Conservation (phyloP, 352 stramenopile species). For the Phytophthora fragariaefolia region DNA sequence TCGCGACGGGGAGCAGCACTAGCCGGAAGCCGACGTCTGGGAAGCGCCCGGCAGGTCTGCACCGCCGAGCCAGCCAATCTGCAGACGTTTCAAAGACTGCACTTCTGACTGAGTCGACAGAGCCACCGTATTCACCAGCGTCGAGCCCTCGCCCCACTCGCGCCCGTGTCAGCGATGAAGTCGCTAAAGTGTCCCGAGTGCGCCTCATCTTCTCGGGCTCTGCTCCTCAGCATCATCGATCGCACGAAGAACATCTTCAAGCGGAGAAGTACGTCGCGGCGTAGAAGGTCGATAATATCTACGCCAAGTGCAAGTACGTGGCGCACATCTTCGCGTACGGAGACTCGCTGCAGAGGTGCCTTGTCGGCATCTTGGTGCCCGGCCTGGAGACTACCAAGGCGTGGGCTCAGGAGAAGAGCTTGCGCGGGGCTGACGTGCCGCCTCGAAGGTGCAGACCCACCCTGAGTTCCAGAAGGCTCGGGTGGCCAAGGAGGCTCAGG, state of each 20-base stretch:
- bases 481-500: slow-evolving; percentile 54
- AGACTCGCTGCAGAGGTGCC: slow-evolving; percentile 92
- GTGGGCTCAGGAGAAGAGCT: slow-evolving; percentile 65
- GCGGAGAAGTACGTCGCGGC: slow-evolving; percentile 96
- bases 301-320: slow-evolving; percentile 90
- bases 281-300: slow-evolving; percentile 97
- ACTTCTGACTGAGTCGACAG: neutral
- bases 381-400: slow-evolving; percentile 87
- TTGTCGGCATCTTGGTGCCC: slow-evolving; percentile 94
- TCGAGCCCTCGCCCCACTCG: neutral
- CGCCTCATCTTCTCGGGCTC: no score
- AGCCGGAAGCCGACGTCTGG: neutral
- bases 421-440: slow-evolving; percentile 38
- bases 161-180: neutral
- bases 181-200: no score
- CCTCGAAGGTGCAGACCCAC: slow-evolving; percentile 71
- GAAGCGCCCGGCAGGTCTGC: slow-evolving; percentile 9
- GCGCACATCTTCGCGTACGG: slow-evolving; percentile 95
- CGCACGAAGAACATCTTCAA: slow-evolving; percentile 96
- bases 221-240: slow-evolving; percentile 91
- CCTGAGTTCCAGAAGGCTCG: slow-evolving; percentile 66
- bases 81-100: slow-evolving; percentile 3
- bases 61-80: slow-evolving; percentile 18
- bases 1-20: neutral
- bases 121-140: neutral